Evolutionary conservation across 768 basidiomycete genomes (phyloP).

Genomic region (Lactarius psammicola): DNA sequence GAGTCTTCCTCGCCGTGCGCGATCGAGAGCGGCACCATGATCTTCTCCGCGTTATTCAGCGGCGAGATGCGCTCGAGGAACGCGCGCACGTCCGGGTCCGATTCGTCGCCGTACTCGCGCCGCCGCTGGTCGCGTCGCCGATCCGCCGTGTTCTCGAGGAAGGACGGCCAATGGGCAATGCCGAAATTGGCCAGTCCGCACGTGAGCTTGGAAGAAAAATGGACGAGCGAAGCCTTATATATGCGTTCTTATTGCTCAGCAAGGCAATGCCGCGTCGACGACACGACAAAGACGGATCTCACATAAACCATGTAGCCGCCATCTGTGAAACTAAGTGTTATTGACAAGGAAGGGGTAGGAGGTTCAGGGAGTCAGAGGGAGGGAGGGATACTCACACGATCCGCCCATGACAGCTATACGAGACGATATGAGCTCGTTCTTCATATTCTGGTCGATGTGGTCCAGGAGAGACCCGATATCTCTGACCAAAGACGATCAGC

Average conservation of each 20-base stretch:
- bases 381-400: constrained; percentile 36
- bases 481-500: constrained; percentile 27
- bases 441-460: constrained; percentile 37
- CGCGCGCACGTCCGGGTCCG: constrained; percentile 38
- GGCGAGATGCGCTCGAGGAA: constrained; percentile 44
- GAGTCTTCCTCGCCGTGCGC: constrained; percentile 45
- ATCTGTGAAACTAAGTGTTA: constrained; percentile 9
- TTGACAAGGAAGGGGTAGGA: too few relatives aligned
- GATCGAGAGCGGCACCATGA: constrained; percentile 40
- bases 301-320: constrained; percentile 27
- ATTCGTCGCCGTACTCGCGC: constrained; percentile 44
- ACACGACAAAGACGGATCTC: neutral
- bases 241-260: neutral
- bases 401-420: constrained; percentile 45
- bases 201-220: constrained; percentile 42
- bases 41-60: constrained; percentile 40
- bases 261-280: neutral
- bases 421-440: constrained; percentile 37
- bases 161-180: constrained; percentile 41
- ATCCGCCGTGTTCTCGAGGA: constrained; percentile 44
- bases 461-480: constrained; percentile 42
- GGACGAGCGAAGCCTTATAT: constrained; percentile 40
- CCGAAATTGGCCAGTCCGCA: constrained; percentile 45
- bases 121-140: constrained; percentile 39
- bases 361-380: neutral